A percentile compares a stretch with the other conserved stretches of the same genome.
Evolutionary conservation across 495 filamentous ascomycete species (phyloP).

Genomic region (Trichoderma parareesei): DNA sequence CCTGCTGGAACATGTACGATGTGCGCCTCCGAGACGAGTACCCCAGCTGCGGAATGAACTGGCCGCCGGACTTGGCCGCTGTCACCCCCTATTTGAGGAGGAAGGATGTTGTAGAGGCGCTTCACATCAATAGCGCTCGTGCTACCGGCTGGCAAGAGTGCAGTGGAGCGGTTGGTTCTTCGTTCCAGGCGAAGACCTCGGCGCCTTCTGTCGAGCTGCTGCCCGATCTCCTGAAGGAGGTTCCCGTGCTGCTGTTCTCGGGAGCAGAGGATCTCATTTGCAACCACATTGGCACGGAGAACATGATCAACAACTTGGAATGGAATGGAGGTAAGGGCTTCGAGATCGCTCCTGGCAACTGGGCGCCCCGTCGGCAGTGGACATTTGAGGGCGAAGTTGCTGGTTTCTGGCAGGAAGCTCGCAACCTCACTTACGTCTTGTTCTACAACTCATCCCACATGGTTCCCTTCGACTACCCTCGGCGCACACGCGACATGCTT

Average conservation of each 20-base stretch:
- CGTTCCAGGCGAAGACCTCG: conserved; percentile 62
- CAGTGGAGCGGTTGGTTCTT: conserved; percentile 59
- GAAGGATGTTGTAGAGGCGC: conserved; percentile 65
- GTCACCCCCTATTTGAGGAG: conserved; percentile 80
- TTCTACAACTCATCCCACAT: conserved; percentile 97
- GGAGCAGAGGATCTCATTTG: conserved; percentile 93
- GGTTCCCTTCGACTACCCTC: conserved; percentile 90
- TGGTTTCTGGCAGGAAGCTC: conserved; percentile 86
- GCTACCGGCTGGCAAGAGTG: conserved; percentile 89
- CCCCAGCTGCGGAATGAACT: conserved; percentile 85
- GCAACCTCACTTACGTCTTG: conserved; percentile 90
- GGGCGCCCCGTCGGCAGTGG: conserved; percentile 89
- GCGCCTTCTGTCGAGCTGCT: conserved; percentile 65
- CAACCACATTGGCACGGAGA: conserved; percentile 92
- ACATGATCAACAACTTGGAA: conserved; percentile 80
- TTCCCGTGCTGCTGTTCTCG: conserved; percentile 81
- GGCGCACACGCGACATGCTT: conserved; percentile 88
- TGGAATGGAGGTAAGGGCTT: conserved; percentile 90
- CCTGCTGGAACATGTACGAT: conserved; percentile 93
- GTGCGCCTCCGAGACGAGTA: conserved; percentile 66
- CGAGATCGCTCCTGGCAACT: conserved; percentile 79
- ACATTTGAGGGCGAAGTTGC: conserved; percentile 86
- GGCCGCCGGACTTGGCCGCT: conserved; percentile 74
- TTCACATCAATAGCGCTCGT: conserved; percentile 78
- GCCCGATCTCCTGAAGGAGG: conserved; percentile 63